phyloP scores from a whole-genome alignment of 2,329 filamentous ascomycete species.

The Phaeosphaeria sp. region DNA sequence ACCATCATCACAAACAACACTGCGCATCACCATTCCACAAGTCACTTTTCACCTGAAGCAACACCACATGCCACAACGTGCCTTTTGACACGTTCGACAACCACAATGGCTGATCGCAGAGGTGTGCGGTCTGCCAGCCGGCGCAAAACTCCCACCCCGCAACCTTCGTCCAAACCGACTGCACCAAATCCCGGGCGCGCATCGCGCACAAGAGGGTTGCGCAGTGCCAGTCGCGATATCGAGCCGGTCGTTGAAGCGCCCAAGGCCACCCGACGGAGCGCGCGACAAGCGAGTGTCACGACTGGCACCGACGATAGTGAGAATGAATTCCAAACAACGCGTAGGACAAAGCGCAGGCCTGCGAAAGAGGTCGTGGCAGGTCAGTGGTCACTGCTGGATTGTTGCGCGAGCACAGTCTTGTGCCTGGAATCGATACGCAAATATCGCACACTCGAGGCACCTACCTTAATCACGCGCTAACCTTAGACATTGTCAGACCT shows the following conservation, averaged over 20 bases:
- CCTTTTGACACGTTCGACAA: constrained; percentile 2
- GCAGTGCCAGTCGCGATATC: constrained; percentile 51
- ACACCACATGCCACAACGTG: constrained; percentile 15
- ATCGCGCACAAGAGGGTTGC: constrained; percentile 38
- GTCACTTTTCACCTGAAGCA: constrained; percentile 1
- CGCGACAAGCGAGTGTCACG: constrained; percentile 37
- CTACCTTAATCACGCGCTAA: neutral
- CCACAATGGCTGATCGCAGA: constrained; percentile 42
- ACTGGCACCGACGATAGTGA: constrained; percentile 35
- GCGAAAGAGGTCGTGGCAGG: constrained; percentile 34
- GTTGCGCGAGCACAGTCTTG: neutral
- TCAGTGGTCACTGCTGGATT: constrained; percentile 23
- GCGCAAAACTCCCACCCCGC: constrained; percentile 41
- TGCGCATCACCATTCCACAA: constrained; percentile 6
- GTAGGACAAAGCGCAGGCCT: constrained; percentile 26
- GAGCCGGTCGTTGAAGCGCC: constrained; percentile 23
- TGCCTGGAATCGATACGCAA: neutral
- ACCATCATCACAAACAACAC: neutral
- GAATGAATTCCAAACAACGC: constrained; percentile 20
- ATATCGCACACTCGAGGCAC: neutral
- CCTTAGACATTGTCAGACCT: constrained; percentile 33
- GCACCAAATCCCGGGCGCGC: constrained; percentile 28
- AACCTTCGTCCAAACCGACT: constrained; percentile 28
- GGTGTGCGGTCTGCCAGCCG: constrained; percentile 42
- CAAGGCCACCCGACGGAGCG: constrained; percentile 30